phyloP scores from a whole-genome alignment of 2,329 filamentous ascomycete species.

The Paramyrothecium roridum region DNA sequence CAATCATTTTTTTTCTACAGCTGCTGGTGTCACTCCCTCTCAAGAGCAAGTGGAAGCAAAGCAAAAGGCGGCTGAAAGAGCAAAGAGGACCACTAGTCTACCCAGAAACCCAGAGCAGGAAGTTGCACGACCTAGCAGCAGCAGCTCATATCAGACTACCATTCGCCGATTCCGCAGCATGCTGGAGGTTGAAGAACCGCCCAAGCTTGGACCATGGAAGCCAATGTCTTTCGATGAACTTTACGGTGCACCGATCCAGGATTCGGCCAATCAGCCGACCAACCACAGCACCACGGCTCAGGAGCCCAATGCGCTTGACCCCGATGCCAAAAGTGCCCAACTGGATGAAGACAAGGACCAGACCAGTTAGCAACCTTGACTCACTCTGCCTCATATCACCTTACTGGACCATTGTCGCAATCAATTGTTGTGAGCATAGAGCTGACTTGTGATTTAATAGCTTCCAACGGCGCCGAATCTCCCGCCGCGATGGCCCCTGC shows the following conservation, averaged over 20 bases:
- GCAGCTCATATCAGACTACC: background rate
- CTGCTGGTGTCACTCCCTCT: slow-evolving; percentile 8
- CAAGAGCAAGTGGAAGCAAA: background rate
- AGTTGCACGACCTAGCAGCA: background rate
- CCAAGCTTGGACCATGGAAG: slow-evolving; percentile 38
- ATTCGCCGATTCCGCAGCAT: slow-evolving; percentile 39
- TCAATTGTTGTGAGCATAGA: background rate
- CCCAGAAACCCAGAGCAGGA: slow-evolving; percentile 10
- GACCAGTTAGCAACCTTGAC: slow-evolving; percentile 30
- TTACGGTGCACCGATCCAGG: slow-evolving; percentile 19
- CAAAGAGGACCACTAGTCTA: slow-evolving; percentile 31
- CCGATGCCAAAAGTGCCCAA: slow-evolving; percentile 5
- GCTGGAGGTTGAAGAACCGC: slow-evolving; percentile 49
- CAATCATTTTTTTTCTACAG: slow-evolving; percentile 15
- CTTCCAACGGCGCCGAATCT: slow-evolving; percentile 43
- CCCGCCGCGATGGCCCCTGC: slow-evolving; percentile 38
- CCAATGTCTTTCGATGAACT: slow-evolving; percentile 47
- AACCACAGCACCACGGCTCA: background rate
- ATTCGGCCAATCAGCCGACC: background rate
- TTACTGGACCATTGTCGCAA: background rate
- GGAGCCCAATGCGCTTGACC: background rate
- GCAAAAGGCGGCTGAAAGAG: slow-evolving; percentile 8
- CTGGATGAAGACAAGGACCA: slow-evolving; percentile 6
- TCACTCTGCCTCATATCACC: slow-evolving; percentile 4
- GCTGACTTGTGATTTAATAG: slow-evolving; percentile 37